phyloP scores from a whole-genome alignment of 176 grass and related monocot species.

The Tillandsia fasciculata region DNA sequence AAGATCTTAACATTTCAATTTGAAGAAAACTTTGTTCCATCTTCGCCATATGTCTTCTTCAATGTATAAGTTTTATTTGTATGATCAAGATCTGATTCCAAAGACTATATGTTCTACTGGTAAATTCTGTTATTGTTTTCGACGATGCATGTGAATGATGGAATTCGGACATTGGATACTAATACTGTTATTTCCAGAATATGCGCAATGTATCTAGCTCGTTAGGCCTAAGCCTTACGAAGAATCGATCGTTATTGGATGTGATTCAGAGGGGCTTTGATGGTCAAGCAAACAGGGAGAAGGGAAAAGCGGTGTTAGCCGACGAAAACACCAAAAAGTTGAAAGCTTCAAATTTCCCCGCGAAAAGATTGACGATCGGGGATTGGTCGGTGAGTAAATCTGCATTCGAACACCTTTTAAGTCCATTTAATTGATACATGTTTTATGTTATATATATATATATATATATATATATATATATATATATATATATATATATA shows the following conservation, averaged over 20 bases:
- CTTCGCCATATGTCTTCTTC: no score
- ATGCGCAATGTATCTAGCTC: conserved; percentile 52
- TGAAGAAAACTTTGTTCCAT: no score
- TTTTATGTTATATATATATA: background rate
- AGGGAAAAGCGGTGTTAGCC: conserved; percentile 24
- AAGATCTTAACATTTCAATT: no score
- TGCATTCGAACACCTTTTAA: background rate
- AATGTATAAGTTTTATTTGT: no score
- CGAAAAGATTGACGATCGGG: conserved; percentile 59
- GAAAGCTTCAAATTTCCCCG: conserved; percentile 84
- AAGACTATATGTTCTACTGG: no score
- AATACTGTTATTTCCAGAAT: background rate
- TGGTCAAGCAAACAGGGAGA: conserved; percentile 30
- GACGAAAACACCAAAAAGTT: conserved; percentile 25
- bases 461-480: no score
- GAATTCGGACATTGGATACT: no score
- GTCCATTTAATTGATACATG: background rate
- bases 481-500: no score
- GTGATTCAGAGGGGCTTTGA: conserved; percentile 47
- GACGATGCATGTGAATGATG: no score
- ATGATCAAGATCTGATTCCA: no score
- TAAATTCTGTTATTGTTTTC: no score
- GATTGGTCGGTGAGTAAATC: conserved; percentile 59
- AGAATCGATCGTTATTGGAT: conserved; percentile 56
- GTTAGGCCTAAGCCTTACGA: conserved; percentile 55